Conservation (phyloP, 2,329 filamentous ascomycete genomes). For the Fusarium sp. region DNA sequence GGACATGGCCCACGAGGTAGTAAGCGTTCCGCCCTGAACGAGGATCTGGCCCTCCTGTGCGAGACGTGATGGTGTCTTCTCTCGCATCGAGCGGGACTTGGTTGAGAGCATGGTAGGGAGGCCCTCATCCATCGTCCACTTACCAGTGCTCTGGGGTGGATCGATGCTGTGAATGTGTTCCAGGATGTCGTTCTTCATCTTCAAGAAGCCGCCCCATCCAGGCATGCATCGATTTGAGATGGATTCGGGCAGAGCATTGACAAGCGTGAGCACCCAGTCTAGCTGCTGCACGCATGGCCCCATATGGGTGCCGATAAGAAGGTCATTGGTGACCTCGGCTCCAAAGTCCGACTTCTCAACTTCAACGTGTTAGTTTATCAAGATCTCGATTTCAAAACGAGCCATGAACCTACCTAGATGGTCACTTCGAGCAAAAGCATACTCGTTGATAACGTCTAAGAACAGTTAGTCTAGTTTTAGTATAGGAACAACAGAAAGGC, state of each 20-base stretch:
- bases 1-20: conserved; percentile 57
- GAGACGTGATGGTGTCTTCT: conserved; percentile 55
- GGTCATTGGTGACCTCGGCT: conserved; percentile 53
- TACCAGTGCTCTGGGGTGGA: conserved; percentile 52
- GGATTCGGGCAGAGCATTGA: conserved; percentile 55
- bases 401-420: conserved; percentile 47
- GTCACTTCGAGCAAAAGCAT: conserved; percentile 56
- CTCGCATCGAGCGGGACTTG: conserved; percentile 50
- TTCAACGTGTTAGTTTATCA: conserved; percentile 25
- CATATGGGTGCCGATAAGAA: conserved; percentile 57
- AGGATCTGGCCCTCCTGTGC: conserved; percentile 58
- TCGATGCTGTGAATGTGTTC: conserved; percentile 56
- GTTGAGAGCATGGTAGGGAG: conserved; percentile 57
- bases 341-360: conserved; percentile 56
- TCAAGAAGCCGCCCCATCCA: conserved; percentile 57
- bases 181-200: conserved; percentile 58
- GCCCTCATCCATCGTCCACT: conserved; percentile 53
- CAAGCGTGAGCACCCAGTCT: conserved; percentile 54
- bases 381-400: background rate
- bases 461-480: conserved; percentile 1
- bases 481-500: background rate
- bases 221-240: conserved; percentile 55
- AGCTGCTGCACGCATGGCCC: conserved; percentile 56
- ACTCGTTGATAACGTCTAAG: conserved; percentile 59
- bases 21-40: conserved; percentile 59